Percentiles rank a stretch among this genome's conserved stretches.
phyloP scores from a whole-genome alignment of 768 basidiomycete genomes.

The Cubamyces lactineus region DNA sequence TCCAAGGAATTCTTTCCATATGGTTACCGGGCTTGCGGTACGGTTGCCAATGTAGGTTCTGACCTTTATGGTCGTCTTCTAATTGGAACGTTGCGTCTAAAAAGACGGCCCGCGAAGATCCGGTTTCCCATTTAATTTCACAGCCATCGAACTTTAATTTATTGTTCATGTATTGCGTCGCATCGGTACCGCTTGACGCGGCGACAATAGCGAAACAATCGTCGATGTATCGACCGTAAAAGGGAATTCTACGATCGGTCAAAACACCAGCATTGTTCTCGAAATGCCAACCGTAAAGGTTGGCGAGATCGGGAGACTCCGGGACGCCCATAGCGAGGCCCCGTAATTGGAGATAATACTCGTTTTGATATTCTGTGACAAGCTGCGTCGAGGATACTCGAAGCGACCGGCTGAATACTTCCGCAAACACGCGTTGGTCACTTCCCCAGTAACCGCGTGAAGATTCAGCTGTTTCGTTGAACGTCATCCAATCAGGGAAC shows the following conservation, averaged over 20 bases:
- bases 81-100: slow-evolving; percentile 36
- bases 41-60: slow-evolving; percentile 15
- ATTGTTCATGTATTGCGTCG: neutral
- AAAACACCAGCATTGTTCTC: slow-evolving; percentile 23
- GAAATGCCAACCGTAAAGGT: slow-evolving; percentile 34
- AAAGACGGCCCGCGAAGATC: slow-evolving; percentile 23
- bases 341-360: slow-evolving; percentile 29
- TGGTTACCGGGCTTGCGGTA: slow-evolving; percentile 23
- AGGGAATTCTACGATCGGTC: slow-evolving; percentile 23
- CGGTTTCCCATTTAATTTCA: slow-evolving; percentile 21
- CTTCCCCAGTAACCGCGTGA: no score
- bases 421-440: no score
- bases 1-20: slow-evolving; percentile 27
- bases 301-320: slow-evolving; percentile 36
- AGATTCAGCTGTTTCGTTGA: slow-evolving; percentile 20
- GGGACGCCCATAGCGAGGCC: slow-evolving; percentile 28
- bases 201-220: slow-evolving; percentile 29
- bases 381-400: slow-evolving; percentile 30
- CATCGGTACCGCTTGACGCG: slow-evolving; percentile 3
- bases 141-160: slow-evolving; percentile 19
- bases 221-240: slow-evolving; percentile 41
- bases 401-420: slow-evolving; percentile 7
- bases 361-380: slow-evolving; percentile 27
- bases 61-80: slow-evolving; percentile 12
- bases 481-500: neutral